Evolutionary conservation across 768 basidiomycete genomes (phyloP).

Genomic region (Auriscalpium vulgare): DNA sequence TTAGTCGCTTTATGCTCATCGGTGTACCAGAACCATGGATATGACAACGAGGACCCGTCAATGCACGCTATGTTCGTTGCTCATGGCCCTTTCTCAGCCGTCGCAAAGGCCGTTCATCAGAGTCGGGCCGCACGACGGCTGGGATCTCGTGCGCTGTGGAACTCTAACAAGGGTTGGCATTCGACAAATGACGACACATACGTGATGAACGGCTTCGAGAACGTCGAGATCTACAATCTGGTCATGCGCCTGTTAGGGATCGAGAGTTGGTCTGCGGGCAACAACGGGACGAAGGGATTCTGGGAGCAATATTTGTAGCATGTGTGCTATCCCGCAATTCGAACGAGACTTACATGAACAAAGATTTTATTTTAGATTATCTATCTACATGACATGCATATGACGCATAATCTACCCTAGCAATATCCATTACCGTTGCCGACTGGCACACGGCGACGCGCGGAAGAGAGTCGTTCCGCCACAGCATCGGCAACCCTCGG

Average conservation of each 20-base stretch:
- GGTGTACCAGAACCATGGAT: conserved; percentile 68
- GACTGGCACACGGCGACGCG: no score
- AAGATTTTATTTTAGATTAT: background rate
- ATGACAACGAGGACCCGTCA: conserved; percentile 66
- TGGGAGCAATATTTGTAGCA: conserved; percentile 70
- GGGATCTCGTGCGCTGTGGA: conserved; percentile 20
- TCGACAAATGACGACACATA: conserved; percentile 56
- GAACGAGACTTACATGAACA: no score
- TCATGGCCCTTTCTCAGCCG: conserved; percentile 78
- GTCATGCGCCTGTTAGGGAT: conserved; percentile 69
- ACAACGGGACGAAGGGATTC: conserved; percentile 75
- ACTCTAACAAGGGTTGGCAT: conserved; percentile 51
- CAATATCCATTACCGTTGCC: no score
- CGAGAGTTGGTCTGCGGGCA: conserved; percentile 43
- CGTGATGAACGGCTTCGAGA: conserved; percentile 77
- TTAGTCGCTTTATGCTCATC: background rate
- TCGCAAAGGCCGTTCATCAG: conserved; percentile 52
- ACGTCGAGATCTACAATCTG: conserved; percentile 81
- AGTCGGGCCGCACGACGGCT: conserved; percentile 6
- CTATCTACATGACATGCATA: background rate
- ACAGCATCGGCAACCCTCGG: no score
- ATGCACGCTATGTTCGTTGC: conserved; percentile 93
- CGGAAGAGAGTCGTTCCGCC: no score
- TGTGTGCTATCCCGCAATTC: no score
- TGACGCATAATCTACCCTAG: background rate